Percentiles rank a stretch among this genome's conserved stretches.
phyloP scores from a whole-genome alignment of 2,329 filamentous ascomycete genomes.

The Cadophora sp. region DNA sequence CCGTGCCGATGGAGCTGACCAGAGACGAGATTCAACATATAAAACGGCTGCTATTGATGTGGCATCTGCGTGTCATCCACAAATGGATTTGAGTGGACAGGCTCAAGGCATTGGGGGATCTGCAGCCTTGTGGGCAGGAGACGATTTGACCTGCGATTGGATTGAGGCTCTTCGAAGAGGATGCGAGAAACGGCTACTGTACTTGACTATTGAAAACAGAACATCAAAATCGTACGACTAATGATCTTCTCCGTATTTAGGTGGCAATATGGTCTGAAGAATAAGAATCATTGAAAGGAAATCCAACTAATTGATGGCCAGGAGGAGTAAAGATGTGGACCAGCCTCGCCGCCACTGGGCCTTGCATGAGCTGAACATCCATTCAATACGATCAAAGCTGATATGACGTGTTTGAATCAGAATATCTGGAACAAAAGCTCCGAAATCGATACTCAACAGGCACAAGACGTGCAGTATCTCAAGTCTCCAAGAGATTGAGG shows the following conservation, averaged over 20 bases:
- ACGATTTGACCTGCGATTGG: background rate
- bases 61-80: conserved; percentile 23
- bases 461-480: background rate
- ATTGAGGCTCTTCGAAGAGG: background rate
- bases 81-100: conserved; percentile 8
- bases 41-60: conserved; percentile 23
- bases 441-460: background rate
- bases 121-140: conserved; percentile 7
- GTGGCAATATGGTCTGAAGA: background rate
- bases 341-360: conserved; percentile 13
- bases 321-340: background rate
- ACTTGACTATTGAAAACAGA: background rate
- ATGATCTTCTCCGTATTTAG: background rate
- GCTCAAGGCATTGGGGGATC: conserved; percentile 7
- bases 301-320: background rate
- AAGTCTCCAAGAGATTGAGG: background rate
- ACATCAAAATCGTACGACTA: conserved; percentile 7
- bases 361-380: conserved; percentile 11
- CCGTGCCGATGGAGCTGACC: conserved; percentile 21
- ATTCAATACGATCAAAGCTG: conserved; percentile 11
- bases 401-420: conserved; percentile 5
- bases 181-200: background rate
- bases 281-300: background rate
- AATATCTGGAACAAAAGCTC: conserved; percentile 12
- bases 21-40: conserved; percentile 14